Evolutionary conservation across 2,329 filamentous ascomycete species (phyloP).

Genomic region (Fusarium bulbicola): DNA sequence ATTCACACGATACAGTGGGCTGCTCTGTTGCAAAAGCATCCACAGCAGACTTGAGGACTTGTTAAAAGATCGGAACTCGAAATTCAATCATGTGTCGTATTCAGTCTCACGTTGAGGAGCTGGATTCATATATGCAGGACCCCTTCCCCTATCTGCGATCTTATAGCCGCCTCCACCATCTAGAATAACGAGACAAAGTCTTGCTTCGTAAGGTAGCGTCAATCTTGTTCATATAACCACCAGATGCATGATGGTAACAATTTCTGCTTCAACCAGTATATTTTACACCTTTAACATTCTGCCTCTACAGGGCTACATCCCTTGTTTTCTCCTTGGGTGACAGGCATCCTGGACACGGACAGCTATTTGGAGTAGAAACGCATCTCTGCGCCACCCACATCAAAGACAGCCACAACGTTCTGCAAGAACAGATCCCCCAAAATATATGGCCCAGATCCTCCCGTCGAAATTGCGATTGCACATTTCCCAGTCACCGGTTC

Average conservation of each 20-base stretch:
- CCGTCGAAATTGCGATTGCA: slow-evolving; percentile 57
- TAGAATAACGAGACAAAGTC: background rate
- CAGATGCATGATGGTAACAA: background rate
- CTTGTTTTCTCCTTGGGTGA: background rate
- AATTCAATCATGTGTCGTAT: background rate
- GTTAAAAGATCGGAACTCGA: background rate
- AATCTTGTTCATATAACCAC: background rate
- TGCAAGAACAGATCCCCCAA: slow-evolving; percentile 61
- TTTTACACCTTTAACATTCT: background rate
- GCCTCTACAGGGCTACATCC: background rate
- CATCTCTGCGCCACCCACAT: slow-evolving; percentile 57
- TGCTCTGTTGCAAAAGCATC: background rate
- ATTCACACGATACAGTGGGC: background rate
- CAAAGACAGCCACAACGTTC: slow-evolving; percentile 60
- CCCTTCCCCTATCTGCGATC: background rate
- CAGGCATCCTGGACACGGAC: background rate
- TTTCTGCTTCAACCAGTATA: background rate
- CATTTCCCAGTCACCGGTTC: slow-evolving; percentile 59
- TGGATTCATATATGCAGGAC: background rate
- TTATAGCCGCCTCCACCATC: background rate
- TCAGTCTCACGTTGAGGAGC: background rate
- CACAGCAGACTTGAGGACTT: background rate
- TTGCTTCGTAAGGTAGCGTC: background rate
- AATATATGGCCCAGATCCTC: slow-evolving; percentile 57
- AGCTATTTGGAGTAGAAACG: slow-evolving; percentile 50